These are phyloP conservation scores for Fraxinus velutina DNA, from an alignment of 305 asterid genomes.

Conservation along the genomic window DNA sequence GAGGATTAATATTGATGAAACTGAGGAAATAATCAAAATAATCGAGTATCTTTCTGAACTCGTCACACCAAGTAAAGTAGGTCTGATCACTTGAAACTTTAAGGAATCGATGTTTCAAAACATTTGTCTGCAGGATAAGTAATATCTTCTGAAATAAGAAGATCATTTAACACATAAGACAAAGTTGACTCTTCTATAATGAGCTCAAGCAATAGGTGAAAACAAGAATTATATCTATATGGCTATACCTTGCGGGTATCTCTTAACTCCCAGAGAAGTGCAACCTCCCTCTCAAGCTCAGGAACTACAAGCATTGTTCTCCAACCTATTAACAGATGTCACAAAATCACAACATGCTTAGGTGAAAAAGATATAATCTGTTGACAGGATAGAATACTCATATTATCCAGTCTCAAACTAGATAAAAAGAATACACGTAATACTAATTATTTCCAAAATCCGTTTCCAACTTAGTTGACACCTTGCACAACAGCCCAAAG, in stretches of 20 bases:
- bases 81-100: neutral
- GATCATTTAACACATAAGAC: neutral
- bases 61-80: neutral
- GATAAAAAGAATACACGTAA: neutral
- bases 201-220: neutral
- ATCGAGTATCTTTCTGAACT: neutral
- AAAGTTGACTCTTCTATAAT: neutral
- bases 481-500: neutral
- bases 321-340: slow-evolving; percentile 59
- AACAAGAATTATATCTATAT: neutral
- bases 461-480: slow-evolving; percentile 15
- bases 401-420: slow-evolving; percentile 21
- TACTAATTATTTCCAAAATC: neutral
- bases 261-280: slow-evolving; percentile 68
- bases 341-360: neutral
- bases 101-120: neutral
- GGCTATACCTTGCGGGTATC: slow-evolving; percentile 72
- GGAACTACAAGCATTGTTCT: slow-evolving; percentile 99
- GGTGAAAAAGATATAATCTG: neutral
- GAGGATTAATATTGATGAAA: neutral
- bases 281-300: slow-evolving; percentile 95
- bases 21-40: neutral
- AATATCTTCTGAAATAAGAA: neutral
- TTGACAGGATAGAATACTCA: slow-evolving; percentile 6
- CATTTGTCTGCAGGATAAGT: neutral